phyloP scores from a whole-genome alignment of 2,329 filamentous ascomycete species.

The Myriosclerotinia scirpicola region DNA sequence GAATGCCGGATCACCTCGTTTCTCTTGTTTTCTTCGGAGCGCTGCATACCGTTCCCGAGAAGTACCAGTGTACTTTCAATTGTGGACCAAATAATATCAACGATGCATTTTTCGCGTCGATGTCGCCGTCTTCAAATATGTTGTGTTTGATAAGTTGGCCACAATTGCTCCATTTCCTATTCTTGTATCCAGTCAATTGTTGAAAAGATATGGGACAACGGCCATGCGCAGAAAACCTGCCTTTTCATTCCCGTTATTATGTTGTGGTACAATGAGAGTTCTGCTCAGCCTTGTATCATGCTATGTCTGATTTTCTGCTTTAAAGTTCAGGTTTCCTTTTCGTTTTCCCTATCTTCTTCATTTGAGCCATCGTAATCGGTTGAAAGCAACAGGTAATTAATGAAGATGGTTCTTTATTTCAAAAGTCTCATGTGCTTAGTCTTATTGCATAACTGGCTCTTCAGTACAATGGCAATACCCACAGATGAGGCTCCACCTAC shows the following conservation, averaged over 20 bases:
- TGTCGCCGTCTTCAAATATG: background rate
- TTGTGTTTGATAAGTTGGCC: background rate
- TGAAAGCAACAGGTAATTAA: background rate
- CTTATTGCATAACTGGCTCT: background rate
- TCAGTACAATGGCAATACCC: background rate
- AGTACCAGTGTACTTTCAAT: background rate
- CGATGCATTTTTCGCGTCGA: background rate
- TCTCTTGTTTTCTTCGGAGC: background rate
- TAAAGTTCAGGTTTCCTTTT: background rate
- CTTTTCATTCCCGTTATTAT: constrained; percentile 2
- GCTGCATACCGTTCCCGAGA: background rate
- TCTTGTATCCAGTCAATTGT: background rate
- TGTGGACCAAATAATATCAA: background rate
- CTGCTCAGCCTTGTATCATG: background rate
- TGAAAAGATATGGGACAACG: background rate
- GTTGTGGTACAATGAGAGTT: background rate
- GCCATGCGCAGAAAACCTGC: background rate
- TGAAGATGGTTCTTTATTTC: background rate
- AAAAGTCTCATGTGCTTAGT: background rate
- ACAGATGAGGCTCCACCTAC: background rate
- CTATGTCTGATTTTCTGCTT: background rate
- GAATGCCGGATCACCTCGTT: background rate
- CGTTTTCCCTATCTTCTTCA: background rate
- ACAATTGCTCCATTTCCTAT: background rate
- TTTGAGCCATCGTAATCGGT: background rate